These are phyloP conservation scores for Acorus gramineus DNA, from an alignment of 106 monocot genomes.

Conservation along the genomic window DNA sequence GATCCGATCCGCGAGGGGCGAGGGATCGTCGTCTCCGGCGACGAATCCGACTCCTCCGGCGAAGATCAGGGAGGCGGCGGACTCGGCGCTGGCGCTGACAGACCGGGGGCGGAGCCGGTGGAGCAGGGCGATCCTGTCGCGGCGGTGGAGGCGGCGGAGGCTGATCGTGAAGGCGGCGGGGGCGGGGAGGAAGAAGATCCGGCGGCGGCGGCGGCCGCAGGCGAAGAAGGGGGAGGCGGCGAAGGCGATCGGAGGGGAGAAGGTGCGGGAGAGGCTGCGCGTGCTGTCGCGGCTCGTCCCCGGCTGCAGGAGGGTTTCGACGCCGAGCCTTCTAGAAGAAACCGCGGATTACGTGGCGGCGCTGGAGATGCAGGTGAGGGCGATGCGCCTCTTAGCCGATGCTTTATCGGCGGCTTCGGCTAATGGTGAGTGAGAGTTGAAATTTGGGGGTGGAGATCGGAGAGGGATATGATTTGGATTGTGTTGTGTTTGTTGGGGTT, in stretches of 20 bases:
- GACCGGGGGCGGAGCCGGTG: conserved; percentile 52
- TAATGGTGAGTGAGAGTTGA: too few species aligned
- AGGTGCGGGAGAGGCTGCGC: conserved; percentile 43
- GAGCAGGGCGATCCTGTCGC: conserved; percentile 67
- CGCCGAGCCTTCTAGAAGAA: conserved; percentile 52
- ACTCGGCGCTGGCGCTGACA: conserved; percentile 67
- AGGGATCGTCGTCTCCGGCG: background rate
- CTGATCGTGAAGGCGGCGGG: conserved; percentile 32
- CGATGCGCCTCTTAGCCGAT: conserved; percentile 64
- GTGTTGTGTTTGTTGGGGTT: too few species aligned
- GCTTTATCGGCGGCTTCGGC: conserved; percentile 34
- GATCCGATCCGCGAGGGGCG: conserved; percentile 15
- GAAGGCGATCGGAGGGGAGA: conserved; percentile 14
- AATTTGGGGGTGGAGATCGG: too few species aligned
- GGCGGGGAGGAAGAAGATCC: conserved; percentile 13
- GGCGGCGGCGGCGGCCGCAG: background rate
- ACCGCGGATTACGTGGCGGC: conserved; percentile 76
- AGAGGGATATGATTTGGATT: too few species aligned
- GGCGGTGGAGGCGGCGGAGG: conserved; percentile 19
- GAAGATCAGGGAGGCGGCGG: conserved; percentile 58
- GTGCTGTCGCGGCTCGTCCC: conserved; percentile 43
- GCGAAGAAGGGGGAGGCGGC: background rate
- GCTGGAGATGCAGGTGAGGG: conserved; percentile 78
- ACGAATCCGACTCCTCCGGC: conserved; percentile 6
- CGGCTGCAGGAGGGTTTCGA: conserved; percentile 45